Percentiles rank a stretch among this genome's conserved stretches.
Evolutionary conservation across 23 red algal genomes (phyloP).

Genomic region (Cyanidioschyzon merolae): DNA sequence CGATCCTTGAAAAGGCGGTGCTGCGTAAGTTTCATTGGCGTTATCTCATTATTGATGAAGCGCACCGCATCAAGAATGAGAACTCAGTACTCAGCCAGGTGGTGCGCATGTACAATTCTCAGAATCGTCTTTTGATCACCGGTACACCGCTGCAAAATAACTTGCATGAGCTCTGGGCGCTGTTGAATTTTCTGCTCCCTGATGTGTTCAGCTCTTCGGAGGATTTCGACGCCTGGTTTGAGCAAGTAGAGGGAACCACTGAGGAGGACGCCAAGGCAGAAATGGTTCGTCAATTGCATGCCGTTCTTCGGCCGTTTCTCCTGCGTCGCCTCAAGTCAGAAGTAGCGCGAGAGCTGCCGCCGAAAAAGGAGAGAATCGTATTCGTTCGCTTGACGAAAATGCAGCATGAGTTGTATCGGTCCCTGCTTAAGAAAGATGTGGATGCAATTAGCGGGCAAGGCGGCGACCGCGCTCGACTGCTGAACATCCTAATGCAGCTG

Average conservation of each 20-base stretch:
- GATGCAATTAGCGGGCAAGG: slow-evolving; percentile 93
- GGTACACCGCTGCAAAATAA: slow-evolving; percentile 99
- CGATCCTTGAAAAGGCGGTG: slow-evolving; percentile 67
- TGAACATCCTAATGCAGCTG: slow-evolving; percentile 99
- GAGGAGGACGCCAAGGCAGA: slow-evolving; percentile 51
- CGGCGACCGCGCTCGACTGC: slow-evolving; percentile 86
- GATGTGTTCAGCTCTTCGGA: slow-evolving; percentile 83
- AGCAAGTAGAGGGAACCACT: slow-evolving; percentile 54
- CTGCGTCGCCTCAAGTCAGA: slow-evolving; percentile 90
- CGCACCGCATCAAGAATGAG: slow-evolving; percentile 99
- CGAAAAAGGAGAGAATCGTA: slow-evolving; percentile 91
- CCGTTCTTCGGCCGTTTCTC: slow-evolving; percentile 87
- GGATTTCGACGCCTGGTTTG: slow-evolving; percentile 95
- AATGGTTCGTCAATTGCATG: slow-evolving; percentile 84
- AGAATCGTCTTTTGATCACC: slow-evolving; percentile 75
- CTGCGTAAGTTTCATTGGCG: slow-evolving; percentile 83
- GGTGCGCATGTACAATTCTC: slow-evolving; percentile 74
- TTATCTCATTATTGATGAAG: slow-evolving; percentile 99
- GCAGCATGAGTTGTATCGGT: slow-evolving; percentile 81
- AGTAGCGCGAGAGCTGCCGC: slow-evolving; percentile 74
- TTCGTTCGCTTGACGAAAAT: slow-evolving; percentile 71
- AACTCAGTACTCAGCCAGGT: slow-evolving; percentile 72
- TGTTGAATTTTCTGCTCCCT: slow-evolving; percentile 96
- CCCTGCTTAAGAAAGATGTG: slow-evolving; percentile 92
- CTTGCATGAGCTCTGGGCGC: slow-evolving; percentile 93